These are phyloP conservation scores for Conringia planisiliqua DNA, from an alignment of 345 rosid species.

Conservation along the genomic window DNA sequence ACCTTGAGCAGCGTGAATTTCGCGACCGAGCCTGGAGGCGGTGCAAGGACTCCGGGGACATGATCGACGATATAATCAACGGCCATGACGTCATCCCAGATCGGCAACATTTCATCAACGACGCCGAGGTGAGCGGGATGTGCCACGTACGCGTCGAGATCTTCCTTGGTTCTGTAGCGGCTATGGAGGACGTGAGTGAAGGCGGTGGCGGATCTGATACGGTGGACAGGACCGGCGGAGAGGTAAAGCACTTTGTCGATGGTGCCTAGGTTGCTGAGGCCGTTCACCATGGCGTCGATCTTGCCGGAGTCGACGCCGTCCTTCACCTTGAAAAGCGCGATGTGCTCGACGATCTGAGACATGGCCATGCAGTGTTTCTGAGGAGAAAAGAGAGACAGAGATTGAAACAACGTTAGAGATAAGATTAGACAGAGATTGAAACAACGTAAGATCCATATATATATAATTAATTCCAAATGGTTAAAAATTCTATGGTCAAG, in stretches of 20 bases:
- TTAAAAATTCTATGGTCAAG: too few relatives aligned
- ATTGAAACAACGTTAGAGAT: too few relatives aligned
- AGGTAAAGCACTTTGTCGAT: constrained; percentile 65
- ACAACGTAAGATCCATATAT: too few relatives aligned
- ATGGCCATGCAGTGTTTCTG: background rate
- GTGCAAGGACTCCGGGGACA: constrained; percentile 22
- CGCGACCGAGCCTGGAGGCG: constrained; percentile 45
- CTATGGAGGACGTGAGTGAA: constrained; percentile 92
- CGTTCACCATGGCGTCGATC: constrained; percentile 50
- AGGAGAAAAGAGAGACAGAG: background rate
- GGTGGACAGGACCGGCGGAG: constrained; percentile 51
- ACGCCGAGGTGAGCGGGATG: constrained; percentile 63
- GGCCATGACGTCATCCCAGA: constrained; percentile 79
- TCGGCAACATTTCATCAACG: constrained; percentile 55
- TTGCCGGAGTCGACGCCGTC: constrained; percentile 41
- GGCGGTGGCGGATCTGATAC: constrained; percentile 37
- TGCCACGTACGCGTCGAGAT: constrained; percentile 47
- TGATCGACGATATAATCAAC: constrained; percentile 68
- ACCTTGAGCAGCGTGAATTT: constrained; percentile 49
- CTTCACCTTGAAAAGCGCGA: constrained; percentile 81
- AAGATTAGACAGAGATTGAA: too few relatives aligned
- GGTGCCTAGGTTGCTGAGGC: constrained; percentile 51
- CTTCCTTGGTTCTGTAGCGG: constrained; percentile 64
- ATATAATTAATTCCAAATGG: too few relatives aligned
- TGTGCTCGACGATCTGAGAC: constrained; percentile 53